Evolutionary conservation across 208 protist genomes (phyloP), one percentile per base, ranked within the genome.

Genomic region (Acanthamoeba pearcei): DNA sequence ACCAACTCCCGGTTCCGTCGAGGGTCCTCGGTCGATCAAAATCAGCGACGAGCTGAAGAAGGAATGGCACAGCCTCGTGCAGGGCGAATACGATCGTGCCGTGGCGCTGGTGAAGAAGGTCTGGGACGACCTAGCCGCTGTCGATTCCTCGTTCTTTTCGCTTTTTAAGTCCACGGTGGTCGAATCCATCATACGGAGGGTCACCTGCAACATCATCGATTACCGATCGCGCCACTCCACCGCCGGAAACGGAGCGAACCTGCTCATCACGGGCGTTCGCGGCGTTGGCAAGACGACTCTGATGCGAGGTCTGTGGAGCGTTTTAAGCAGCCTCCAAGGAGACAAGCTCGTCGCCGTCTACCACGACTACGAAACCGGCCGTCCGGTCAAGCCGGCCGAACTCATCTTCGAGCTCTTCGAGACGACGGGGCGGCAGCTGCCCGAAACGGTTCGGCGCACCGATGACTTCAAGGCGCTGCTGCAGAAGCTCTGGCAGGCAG

Each of bases 251-350:
- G 74, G 74, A 15, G 10, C 32, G 15, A 83, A 83, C 38, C 13
- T 83, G 42, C 74, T 83, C 74, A 29, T 83, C 38, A 46, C 74
- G 8, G 74, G 74, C 8, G 74, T 83, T 17, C 74, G 74, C 46
- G 74, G 74, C 46, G 29, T 83, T 17, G 74, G 74, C 74, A 83
- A 83, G 74, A 83, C 74, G 22, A 83, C 74, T 27, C 46, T 83
- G 13, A 83, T 83, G 74, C 8, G 24, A 24, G 74, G 74, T 27
- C 74, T 83, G 32, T 83, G 74, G 8, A 1, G 22, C 10, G 24
- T 53, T 27, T 27, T 83, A 53, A 27, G 42, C 24, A 53, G 22
- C 15, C 46, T 83, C 42, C 64, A 70, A 27, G 74, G 29, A 13
- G 1, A 10, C 8, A 83, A 83, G 27, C 74, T 83, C 74, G 42